Base-by-base conservation (phyloP, 768 basidiomycete genomes). In the Leccinum olivaceopallidum region DNA sequence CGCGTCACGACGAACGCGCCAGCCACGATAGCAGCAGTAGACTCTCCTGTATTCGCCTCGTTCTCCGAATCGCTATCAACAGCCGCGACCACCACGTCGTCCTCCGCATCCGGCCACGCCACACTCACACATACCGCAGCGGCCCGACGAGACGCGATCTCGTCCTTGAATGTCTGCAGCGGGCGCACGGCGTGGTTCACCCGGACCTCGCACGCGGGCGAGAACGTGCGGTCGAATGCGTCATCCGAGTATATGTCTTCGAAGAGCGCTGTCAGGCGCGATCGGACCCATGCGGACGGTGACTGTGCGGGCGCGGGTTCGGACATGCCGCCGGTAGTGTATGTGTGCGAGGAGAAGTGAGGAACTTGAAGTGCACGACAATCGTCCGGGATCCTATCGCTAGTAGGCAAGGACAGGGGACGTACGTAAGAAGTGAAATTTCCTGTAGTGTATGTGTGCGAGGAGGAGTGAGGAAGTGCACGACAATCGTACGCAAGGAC, bases 1-100 rank as follows among this genome's bases (percentile, higher is more conserved):
- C 77, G 78, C 28, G 76, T 78, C 51, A 79, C 71, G 60, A 77
- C 65, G 42, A 80, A 70, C 53, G 68, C 63, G 1, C 81, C 81
- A 5, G 78, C 75, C 3, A 82, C 76, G 52, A 80, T 70, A 5
- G 71, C 67, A 2, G 67, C n/a, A 13, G 12, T 5, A 37, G 14
- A 7, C 37, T 37, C 39, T 39, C 39, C 39, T 4, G 1, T 39
- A 32, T 3, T 39, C 16, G 37, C 37, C 16, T 0, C 37, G 37
- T 39, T 16, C 37, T 32, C 30, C 3, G 30, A 2, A n/a, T n/a
- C 42, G 13, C 34, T 34, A 37, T 37, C 0, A 16, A 0, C 14
- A 14, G 36, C 24, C 26, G 4, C 24, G 20, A 2, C 20, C 10
- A 20, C 44, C 1, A 47, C 10, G 44, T 12, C n/a, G 44, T 47